Evolutionary conservation across 495 filamentous ascomycete genomes (phyloP), one percentile per base, ranked within the genome.

Genomic region (Durotheca rogersii): DNA sequence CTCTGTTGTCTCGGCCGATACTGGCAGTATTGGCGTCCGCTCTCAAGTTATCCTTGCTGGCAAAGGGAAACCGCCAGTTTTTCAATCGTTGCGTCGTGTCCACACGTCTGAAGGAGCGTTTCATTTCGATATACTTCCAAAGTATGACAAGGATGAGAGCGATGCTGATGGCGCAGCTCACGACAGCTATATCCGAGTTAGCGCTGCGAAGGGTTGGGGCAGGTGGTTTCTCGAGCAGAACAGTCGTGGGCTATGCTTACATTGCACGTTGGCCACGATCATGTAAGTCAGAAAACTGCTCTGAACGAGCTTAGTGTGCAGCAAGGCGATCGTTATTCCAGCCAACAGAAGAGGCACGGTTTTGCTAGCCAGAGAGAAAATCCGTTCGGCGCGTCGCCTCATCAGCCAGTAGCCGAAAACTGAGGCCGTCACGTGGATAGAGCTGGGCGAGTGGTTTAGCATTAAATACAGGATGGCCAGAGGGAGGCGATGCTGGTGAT

Each of bases 261-360:
- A 54, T 59, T 60, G 56, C 4, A 40, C 15, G 19, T 60, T 60
- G 0, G 56, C 56, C 33, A 60, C 31, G 19, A 58, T 30, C 54
- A 58, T 52, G 30, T 58, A 58, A 5, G 29, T 37, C 23, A 29
- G 2, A 25, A 44, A 58, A 30, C 44, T 58, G 10, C 48, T 46
- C 39, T 58, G 54, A 2, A 58, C 37, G 4, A 34, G 20, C 11
- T 6, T 25, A 7, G 47, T 47, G 15, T 58, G 41, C 1, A 47
- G 37, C 14, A 58, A 18, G 10, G 35, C 47, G 35, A 58, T 42
- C 10, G 54, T 47, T 27, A 53, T 41, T 6, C 27, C 46, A 12
- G 48, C 41, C 12, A 46, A 15, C 12, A 58, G 17, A 3, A 44
- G 30, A 15, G 54, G 54, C 2, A 52, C 9, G 7, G 48, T 36